A percentile compares a stretch with the other conserved stretches of the same genome.
Conservation (phyloP, 352 stramenopile genomes). For the Elongisporangium undulatum region DNA sequence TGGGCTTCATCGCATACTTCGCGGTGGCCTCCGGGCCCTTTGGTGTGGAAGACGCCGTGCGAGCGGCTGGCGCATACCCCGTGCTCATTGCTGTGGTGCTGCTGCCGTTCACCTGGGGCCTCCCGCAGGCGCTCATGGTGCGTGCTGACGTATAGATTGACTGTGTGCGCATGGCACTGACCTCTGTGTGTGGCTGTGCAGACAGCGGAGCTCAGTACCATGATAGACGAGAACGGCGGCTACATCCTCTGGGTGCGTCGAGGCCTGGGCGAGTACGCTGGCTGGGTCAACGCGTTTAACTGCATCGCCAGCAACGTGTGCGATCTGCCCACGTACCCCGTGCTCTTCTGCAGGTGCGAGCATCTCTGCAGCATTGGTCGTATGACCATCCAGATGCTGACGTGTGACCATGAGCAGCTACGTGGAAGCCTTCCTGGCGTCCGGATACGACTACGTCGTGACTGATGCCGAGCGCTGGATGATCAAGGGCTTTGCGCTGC, state of each 20-base stretch:
- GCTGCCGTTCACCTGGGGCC: slow-evolving; percentile 76
- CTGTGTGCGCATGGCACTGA: background rate
- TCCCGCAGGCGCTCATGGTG: slow-evolving; percentile 83
- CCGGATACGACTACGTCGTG: slow-evolving; percentile 48
- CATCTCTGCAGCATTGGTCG: background rate
- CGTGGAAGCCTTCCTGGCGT: slow-evolving; percentile 69
- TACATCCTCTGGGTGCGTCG: slow-evolving; percentile 86
- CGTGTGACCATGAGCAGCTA: slow-evolving; percentile 29
- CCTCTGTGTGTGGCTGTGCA: slow-evolving; percentile 12
- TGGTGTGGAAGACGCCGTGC: slow-evolving; percentile 73
- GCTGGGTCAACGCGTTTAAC: slow-evolving; percentile 85
- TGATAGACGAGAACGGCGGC: slow-evolving; percentile 83
- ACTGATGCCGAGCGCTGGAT: slow-evolving; percentile 55
- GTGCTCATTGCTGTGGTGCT: slow-evolving; percentile 70
- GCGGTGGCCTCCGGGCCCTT: slow-evolving; percentile 75
- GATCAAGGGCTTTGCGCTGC: slow-evolving; percentile 61
- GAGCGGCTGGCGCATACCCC: slow-evolving; percentile 61
- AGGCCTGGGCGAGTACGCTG: slow-evolving; percentile 71
- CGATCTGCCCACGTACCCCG: slow-evolving; percentile 78
- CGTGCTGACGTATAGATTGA: background rate
- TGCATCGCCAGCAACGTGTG: slow-evolving; percentile 82
- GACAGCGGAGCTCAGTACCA: slow-evolving; percentile 77
- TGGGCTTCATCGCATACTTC: slow-evolving; percentile 85
- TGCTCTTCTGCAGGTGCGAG: slow-evolving; percentile 68
- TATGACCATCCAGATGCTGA: background rate